Evolutionary conservation across 2,329 filamentous ascomycete species (phyloP).

Genomic region (Colletotrichum destructivum): DNA sequence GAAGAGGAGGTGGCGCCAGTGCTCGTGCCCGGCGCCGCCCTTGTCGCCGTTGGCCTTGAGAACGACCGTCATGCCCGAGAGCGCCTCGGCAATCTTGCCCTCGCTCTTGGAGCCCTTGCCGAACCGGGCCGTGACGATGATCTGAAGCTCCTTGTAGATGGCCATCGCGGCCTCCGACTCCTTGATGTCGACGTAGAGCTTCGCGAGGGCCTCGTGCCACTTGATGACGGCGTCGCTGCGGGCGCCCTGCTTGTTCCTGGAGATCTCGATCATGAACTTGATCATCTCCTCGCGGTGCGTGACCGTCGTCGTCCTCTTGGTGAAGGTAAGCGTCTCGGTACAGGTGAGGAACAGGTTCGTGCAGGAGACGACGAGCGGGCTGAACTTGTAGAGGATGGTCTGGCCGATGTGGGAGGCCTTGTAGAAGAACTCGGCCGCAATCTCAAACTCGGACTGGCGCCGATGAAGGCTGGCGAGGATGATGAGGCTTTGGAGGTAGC

Average conservation of each 20-base stretch:
- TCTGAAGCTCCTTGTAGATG: slow-evolving; percentile 53
- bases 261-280: slow-evolving; percentile 55
- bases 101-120: slow-evolving; percentile 52
- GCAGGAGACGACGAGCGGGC: slow-evolving; percentile 53
- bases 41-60: slow-evolving; percentile 47
- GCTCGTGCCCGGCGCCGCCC: slow-evolving; percentile 43
- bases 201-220: slow-evolving; percentile 55
- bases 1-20: slow-evolving; percentile 49
- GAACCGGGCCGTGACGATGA: slow-evolving; percentile 50
- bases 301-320: slow-evolving; percentile 53
- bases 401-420: slow-evolving; percentile 52
- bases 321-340: slow-evolving; percentile 54
- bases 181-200: slow-evolving; percentile 54
- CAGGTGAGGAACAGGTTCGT: slow-evolving; percentile 53
- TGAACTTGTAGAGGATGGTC: slow-evolving; percentile 50
- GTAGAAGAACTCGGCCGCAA: slow-evolving; percentile 54
- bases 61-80: slow-evolving; percentile 54
- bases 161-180: slow-evolving; percentile 52
- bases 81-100: slow-evolving; percentile 48
- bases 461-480: slow-evolving; percentile 53
- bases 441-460: slow-evolving; percentile 44
- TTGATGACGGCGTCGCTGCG: slow-evolving; percentile 54
- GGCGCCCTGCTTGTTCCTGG: slow-evolving; percentile 52
- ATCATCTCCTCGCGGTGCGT: slow-evolving; percentile 57
- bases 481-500: slow-evolving; percentile 55